phyloP scores from a whole-genome alignment of 805 yeast species.

The Hanseniaspora hatyaiensis region DNA sequence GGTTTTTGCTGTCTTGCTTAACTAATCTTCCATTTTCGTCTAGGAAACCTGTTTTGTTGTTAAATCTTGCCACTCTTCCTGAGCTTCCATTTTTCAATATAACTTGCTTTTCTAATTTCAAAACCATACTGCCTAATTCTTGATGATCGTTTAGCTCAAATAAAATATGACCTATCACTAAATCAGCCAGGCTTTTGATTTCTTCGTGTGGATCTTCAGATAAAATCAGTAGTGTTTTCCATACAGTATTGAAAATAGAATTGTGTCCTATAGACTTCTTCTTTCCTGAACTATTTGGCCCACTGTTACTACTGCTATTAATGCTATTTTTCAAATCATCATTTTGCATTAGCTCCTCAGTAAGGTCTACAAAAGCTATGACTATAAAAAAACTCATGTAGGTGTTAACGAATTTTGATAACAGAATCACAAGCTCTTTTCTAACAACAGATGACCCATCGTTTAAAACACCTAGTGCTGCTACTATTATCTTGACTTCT shows the following conservation, averaged over 20 bases:
- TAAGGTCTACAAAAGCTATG: conserved; percentile 73
- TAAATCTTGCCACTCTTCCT: background rate
- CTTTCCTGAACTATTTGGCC: conserved; percentile 39
- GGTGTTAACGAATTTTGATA: conserved; percentile 60
- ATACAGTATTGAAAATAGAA: conserved; percentile 68
- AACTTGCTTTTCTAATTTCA: conserved; percentile 53
- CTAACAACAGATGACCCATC: conserved; percentile 88
- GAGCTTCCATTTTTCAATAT: conserved; percentile 35
- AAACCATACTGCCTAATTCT: conserved; percentile 53
- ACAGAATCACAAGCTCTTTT: conserved; percentile 66
- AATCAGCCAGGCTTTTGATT: conserved; percentile 60
- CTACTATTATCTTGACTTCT: conserved; percentile 58
- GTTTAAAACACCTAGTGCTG: conserved; percentile 53
- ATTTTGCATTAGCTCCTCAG: conserved; percentile 51
- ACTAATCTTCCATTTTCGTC: conserved; percentile 24
- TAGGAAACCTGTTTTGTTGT: conserved; percentile 16
- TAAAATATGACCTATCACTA: conserved; percentile 62
- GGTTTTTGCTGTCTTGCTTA: conserved; percentile 16
- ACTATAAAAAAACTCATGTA: conserved; percentile 68
- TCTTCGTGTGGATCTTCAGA: conserved; percentile 83
- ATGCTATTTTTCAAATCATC: conserved; percentile 6
- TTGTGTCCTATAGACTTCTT: conserved; percentile 76
- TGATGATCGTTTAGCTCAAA: conserved; percentile 40
- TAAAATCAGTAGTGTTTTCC: conserved; percentile 72
- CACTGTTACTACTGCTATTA: too few species aligned